A percentile compares a stretch with the other conserved stretches of the same genome.
Conservation (phyloP, 2,329 filamentous ascomycete species). For the Mycosphaerella arachidis region DNA sequence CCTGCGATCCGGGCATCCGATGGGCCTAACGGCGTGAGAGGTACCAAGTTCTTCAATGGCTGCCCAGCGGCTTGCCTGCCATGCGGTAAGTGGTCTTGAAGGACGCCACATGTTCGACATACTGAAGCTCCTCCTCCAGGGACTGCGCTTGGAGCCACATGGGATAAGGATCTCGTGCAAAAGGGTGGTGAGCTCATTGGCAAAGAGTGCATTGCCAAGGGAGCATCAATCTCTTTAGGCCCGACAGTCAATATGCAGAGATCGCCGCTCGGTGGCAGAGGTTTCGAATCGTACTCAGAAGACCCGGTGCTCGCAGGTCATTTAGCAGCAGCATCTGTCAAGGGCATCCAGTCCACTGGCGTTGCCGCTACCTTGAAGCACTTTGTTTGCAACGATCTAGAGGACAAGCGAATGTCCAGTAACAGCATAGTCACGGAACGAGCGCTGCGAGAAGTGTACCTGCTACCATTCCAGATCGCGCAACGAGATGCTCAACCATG, state of each 20-base stretch:
- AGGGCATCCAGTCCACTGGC: constrained; percentile 65
- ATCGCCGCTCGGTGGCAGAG: constrained; percentile 75
- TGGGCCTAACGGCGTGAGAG: constrained; percentile 65
- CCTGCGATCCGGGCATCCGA: constrained; percentile 63
- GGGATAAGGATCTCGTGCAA: constrained; percentile 66
- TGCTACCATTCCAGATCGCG: constrained; percentile 71
- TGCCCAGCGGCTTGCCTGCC: constrained; percentile 67
- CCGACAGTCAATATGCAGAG: constrained; percentile 80
- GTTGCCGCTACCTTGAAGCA: constrained; percentile 77
- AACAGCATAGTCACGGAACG: constrained; percentile 62
- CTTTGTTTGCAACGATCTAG: constrained; percentile 70
- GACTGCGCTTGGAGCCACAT: constrained; percentile 72
- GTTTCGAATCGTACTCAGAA: constrained; percentile 83
- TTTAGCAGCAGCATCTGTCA: constrained; percentile 58
- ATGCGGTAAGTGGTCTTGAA: constrained; percentile 48
- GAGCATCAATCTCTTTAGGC: constrained; percentile 67
- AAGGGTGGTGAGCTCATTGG: constrained; percentile 68
- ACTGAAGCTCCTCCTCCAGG: constrained; percentile 8
- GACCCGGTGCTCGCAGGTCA: constrained; percentile 74
- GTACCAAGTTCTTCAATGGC: constrained; percentile 64
- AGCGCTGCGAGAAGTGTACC: constrained; percentile 64
- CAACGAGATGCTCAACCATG: constrained; percentile 64
- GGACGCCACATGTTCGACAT: neutral
- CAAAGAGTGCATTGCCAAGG: constrained; percentile 66
- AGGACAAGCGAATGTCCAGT: constrained; percentile 62